Base-by-base conservation (phyloP, 1,139 yeast genomes). In the Protomyces arabidopsidicola region DNA sequence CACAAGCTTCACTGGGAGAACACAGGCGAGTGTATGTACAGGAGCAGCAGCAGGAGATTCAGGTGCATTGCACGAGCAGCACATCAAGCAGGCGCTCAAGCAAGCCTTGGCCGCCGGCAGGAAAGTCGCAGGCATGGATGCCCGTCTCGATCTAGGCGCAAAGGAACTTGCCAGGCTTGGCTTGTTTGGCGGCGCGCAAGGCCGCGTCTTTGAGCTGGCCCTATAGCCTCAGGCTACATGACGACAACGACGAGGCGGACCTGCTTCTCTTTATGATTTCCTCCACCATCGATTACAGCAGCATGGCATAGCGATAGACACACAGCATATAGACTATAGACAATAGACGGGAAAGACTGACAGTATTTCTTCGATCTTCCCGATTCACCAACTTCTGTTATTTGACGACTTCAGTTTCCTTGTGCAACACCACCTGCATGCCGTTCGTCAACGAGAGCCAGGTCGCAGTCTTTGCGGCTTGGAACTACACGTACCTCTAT, bases 401-500 rank as follows among this genome's bases (percentile, higher is more conserved):
- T 27, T 5, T 8, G 31, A 27, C 31, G 8, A 27, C 8, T 27
- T 27, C n/a, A n/a, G n/a, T n/a, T n/a, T n/a, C n/a, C 31, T 27
- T 27, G 31, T 27, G 6, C 31, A 27, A 27, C 31, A 27, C 31
- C 31, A 4, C 4, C 48, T 16, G 6, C 22, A 58, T 58, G 62
- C 62, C 62, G 8, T 58, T 58, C n/a, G 53, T 54, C 55, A 58
- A 58, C 20, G 45, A 39, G 1, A 31, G 50, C 3, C 63, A 60
- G 36, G 36, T 60, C 31, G 59, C 18, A 14, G 50, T 53, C 18
- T 60, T 60, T 22, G 27, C 45, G 1, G 48, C 39, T 3, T 60
- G 48, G 53, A 60, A 60, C 48, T 60, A 60, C 38, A 60, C 59
- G 14, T 58, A 58, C 42, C 62, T 52, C 34, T 58, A 58, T n/a